phyloP scores from a whole-genome alignment of 129 eudicot genomes.

The Ambrosia trifida region DNA sequence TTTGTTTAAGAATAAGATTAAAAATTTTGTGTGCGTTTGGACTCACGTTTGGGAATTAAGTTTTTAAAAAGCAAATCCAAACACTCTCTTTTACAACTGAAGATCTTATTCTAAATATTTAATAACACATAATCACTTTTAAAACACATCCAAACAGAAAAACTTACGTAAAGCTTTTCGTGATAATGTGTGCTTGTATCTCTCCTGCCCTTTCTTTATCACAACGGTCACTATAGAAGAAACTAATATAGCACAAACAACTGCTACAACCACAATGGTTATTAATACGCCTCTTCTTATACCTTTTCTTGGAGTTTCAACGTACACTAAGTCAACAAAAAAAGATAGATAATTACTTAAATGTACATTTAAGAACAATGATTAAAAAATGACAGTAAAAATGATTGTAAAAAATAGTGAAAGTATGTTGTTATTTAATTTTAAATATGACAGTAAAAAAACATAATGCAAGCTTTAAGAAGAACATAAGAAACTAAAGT shows the following conservation, averaged over 20 bases:
- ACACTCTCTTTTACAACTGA: neutral
- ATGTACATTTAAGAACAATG: neutral
- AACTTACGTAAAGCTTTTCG: constrained; percentile 55
- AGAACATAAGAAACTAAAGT: constrained; percentile 2
- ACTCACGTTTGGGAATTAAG: neutral
- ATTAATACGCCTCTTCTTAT: constrained; percentile 51
- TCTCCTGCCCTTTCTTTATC: constrained; percentile 48
- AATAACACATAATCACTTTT: neutral
- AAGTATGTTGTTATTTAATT: neutral
- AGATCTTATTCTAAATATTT: neutral
- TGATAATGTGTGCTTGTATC: constrained; percentile 40
- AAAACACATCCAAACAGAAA: neutral
- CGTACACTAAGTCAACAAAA: constrained; percentile 47
- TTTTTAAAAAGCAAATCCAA: neutral
- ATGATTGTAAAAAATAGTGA: too few relatives aligned
- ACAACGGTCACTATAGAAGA: constrained; percentile 44
- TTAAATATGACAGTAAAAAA: neutral
- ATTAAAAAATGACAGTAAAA: neutral
- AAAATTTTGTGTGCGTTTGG: neutral
- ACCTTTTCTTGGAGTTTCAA: constrained; percentile 37
- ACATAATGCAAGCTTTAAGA: constrained; percentile 5
- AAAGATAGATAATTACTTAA: neutral
- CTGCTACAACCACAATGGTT: constrained; percentile 40
- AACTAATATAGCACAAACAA: constrained; percentile 39
- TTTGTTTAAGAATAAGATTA: neutral